These are phyloP conservation scores for Durusdinium trenchii DNA, from an alignment of 73 alveolate species.

Conservation along the genomic window DNA sequence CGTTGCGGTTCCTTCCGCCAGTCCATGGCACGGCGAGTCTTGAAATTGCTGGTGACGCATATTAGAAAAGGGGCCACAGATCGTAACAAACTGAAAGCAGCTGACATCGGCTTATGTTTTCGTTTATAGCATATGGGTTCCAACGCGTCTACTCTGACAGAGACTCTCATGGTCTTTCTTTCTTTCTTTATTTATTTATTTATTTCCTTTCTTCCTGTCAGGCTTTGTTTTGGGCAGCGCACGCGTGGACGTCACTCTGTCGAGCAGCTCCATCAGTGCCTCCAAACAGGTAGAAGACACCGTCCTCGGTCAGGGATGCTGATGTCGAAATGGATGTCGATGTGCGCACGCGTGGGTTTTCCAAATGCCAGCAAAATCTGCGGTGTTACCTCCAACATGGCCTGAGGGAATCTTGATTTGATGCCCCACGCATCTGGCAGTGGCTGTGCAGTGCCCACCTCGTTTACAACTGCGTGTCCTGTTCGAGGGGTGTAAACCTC, in stretches of 20 bases:
- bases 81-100: too few species aligned
- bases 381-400: background rate
- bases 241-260: constrained; percentile 93
- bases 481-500: constrained; percentile 93
- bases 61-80: too few species aligned
- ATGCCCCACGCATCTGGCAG: background rate
- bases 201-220: too few species aligned
- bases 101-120: too few species aligned
- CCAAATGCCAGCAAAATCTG: background rate
- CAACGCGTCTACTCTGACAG: too few species aligned
- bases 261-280: constrained; percentile 96
- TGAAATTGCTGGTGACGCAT: too few species aligned
- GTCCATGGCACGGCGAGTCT: too few species aligned
- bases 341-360: background rate
- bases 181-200: too few species aligned
- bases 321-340: background rate
- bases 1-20: too few species aligned
- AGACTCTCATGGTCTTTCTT: too few species aligned
- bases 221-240: background rate
- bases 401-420: too few species aligned
- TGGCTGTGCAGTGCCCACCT: background rate
- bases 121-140: too few species aligned
- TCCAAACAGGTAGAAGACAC: constrained; percentile 84
- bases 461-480: constrained; percentile 93
- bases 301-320: constrained; percentile 32